Evolutionary conservation across 306 rosid species (phyloP).

Genomic region (Trifolium pratense): DNA sequence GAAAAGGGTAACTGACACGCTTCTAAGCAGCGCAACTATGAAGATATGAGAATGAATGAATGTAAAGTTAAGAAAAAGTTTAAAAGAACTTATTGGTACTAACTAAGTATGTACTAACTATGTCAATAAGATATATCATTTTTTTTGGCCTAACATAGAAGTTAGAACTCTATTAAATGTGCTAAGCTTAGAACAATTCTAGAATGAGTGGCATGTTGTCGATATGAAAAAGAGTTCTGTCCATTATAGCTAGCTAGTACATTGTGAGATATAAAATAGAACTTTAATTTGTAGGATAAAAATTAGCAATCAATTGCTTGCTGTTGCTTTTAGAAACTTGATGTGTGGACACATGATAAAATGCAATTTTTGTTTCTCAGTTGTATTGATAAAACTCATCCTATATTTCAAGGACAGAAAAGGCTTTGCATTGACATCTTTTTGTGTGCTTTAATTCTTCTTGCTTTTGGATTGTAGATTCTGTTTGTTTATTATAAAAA

Average conservation of each 20-base stretch:
- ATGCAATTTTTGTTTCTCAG: not conserved
- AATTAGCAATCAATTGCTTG: not conserved
- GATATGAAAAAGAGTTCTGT: not conserved
- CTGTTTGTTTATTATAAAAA: not conserved
- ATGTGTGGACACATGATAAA: not conserved
- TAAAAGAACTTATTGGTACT: not conserved
- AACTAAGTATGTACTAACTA: too few relatives aligned
- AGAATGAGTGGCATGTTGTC: not conserved
- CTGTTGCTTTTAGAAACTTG: not conserved
- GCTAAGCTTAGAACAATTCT: too few relatives aligned
- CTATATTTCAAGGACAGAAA: not conserved
- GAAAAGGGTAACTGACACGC: not conserved
- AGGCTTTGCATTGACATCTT: not conserved
- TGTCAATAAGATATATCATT: not conserved
- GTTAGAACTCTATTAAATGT: conserved; percentile 11
- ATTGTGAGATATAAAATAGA: not conserved
- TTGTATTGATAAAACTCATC: not conserved
- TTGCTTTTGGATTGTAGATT: conserved; percentile 30
- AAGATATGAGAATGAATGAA: not conserved
- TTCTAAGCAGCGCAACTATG: not conserved
- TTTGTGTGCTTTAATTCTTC: conserved; percentile 12
- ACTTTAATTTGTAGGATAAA: not conserved
- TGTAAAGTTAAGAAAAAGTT: not conserved
- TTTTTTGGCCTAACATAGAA: not conserved
- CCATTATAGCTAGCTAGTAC: not conserved